Evolutionary conservation across 202 grass and related monocot species (phyloP), one percentile per base, ranked within the genome.

Genomic region (Digitaria exilis): DNA sequence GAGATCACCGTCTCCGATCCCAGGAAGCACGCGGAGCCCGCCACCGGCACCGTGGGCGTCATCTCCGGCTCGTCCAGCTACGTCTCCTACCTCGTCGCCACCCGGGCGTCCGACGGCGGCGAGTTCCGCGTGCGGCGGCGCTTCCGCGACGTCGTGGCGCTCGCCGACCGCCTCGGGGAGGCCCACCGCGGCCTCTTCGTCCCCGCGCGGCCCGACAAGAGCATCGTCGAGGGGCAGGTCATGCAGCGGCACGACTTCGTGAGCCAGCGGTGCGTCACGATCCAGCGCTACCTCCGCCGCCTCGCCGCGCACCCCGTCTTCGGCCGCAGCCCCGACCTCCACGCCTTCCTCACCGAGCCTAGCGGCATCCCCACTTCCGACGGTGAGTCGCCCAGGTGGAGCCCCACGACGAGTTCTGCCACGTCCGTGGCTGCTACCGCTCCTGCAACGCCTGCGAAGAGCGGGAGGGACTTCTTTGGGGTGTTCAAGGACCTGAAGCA

Each of bases 171-270:
- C 71, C 79, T 99, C 44, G 66, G 84, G n/a, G 85, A 78, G 78
- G 77, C 85, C 60, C 87, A 99, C 75, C 93, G 88, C n/a, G 96
- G 93, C 9, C 89, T 92, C 85, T 94, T 99, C 79, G 79, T 99
- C 52, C 96, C 91, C 24, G 81, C 84, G 17, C 79, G 93, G 13
- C 93, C 93, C 54, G 91, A 99, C 65, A 99, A 96, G 80, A 94
- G 88, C 84, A 71, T 99, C 73, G 84, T 99, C 19, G 93, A 99
- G 76, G 89, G 87, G 4, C 96, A 99, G 75, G 93, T 96, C 69
- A 99, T 99, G 96, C 91, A 99, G 70, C 83, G 84, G 60, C 91
- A 92, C 31, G 96, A 99, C 34, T 99, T 99, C 84, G 91, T 99
- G 29, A 92, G 89, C 83, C 93, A 96, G 43, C 91, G 93, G 48